Evolutionary conservation across 371 early-diverging fungal genomes (phyloP).

Genomic region (Mucor velutinosus): DNA sequence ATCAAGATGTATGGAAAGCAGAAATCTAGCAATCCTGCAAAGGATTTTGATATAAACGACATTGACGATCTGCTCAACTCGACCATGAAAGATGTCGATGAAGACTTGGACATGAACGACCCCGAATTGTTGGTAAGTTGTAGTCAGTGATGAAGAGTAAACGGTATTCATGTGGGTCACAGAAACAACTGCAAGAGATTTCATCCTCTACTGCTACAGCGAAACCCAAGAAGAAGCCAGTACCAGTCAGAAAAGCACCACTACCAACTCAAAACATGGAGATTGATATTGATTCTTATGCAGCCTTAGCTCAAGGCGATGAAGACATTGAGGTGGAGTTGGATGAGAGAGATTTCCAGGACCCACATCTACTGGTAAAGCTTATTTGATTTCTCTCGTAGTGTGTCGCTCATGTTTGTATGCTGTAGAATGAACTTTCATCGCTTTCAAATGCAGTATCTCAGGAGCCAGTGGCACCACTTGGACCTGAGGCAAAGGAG

Average conservation of each 20-base stretch:
- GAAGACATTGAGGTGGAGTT: constrained; percentile 44
- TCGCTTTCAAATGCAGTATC: constrained; percentile 5
- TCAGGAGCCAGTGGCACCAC: background rate
- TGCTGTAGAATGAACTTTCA: constrained; percentile 32
- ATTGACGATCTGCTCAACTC: constrained; percentile 20
- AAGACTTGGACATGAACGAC: constrained; percentile 44
- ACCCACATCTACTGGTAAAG: constrained; percentile 45
- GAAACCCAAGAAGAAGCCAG: constrained; percentile 1
- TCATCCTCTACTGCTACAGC: constrained; percentile 8
- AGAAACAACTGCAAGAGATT: constrained; percentile 47
- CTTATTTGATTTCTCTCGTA: background rate
- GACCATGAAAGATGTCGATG: constrained; percentile 28
- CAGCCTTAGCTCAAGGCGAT: constrained; percentile 37
- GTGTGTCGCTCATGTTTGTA: background rate
- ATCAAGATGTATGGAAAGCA: background rate
- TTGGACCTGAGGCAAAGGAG: background rate
- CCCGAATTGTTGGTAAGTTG: constrained; percentile 52
- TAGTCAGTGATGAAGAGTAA: background rate
- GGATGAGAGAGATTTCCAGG: constrained; percentile 41
- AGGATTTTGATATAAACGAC: constrained; percentile 24
- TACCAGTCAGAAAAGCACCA: constrained; percentile 8
- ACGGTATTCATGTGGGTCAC: background rate
- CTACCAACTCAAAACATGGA: constrained; percentile 13
- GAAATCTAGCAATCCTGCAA: background rate
- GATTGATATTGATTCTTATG: constrained; percentile 45